Evolutionary conservation across 2,329 filamentous ascomycete species (phyloP).

Genomic region (Cordyceps militaris): DNA sequence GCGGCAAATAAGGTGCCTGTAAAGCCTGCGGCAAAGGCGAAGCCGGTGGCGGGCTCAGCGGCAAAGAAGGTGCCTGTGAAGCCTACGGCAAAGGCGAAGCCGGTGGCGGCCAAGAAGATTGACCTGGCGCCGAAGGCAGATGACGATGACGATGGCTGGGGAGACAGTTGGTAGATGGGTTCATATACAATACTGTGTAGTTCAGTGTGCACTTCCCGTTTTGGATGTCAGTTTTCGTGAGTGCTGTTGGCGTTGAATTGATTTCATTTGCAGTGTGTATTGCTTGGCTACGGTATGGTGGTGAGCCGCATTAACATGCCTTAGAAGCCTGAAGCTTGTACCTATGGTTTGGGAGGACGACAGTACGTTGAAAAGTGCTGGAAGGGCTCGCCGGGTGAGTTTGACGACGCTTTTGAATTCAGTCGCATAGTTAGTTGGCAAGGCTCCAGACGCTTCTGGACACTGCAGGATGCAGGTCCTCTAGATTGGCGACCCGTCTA

Average conservation of each 20-base stretch:
- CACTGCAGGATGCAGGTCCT: no score
- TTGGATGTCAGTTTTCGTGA: not conserved
- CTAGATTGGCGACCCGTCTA: no score
- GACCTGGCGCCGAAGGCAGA: slow-evolving; percentile 59
- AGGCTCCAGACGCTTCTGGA: no score
- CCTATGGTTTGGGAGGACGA: no score
- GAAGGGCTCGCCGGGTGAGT: no score
- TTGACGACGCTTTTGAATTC: no score
- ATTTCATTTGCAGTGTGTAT: no score
- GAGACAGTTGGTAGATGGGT: slow-evolving; percentile 52
- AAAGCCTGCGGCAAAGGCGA: slow-evolving; percentile 34
- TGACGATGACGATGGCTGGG: slow-evolving; percentile 58
- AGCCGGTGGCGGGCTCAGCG: slow-evolving; percentile 36
- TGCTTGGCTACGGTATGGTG: no score
- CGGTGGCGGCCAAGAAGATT: slow-evolving; percentile 55
- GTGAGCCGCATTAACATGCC: no score
- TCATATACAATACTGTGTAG: not conserved
- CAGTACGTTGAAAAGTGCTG: no score
- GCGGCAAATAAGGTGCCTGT: slow-evolving; percentile 35
- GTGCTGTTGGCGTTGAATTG: not conserved
- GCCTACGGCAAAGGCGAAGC: slow-evolving; percentile 36
- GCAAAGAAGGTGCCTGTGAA: slow-evolving; percentile 46
- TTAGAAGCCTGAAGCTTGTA: no score
- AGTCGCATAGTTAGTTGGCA: no score
- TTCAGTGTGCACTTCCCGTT: not conserved